These are phyloP conservation scores for Turnera subulata DNA, from an alignment of 345 rosid genomes.

Conservation along the genomic window DNA sequence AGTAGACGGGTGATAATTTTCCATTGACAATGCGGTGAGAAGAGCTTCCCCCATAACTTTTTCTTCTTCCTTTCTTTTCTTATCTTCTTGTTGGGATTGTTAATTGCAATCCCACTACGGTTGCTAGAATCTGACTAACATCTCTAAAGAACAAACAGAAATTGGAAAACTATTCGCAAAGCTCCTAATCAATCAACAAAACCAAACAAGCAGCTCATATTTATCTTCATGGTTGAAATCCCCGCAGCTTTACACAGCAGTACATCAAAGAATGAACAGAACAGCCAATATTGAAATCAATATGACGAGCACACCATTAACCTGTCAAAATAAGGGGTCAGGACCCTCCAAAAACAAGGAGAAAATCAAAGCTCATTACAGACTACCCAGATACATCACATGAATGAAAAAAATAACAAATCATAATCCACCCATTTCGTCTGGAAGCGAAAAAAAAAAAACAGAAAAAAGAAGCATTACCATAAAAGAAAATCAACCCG, in stretches of 20 bases:
- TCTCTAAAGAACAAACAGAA: not conserved
- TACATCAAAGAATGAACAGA: conserved; percentile 21
- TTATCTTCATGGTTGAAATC: conserved; percentile 48
- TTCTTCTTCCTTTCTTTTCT: conserved; percentile 10
- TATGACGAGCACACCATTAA: conserved; percentile 20
- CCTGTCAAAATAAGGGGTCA: conserved; percentile 20
- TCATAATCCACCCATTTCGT: not conserved
- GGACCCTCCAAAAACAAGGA: not conserved
- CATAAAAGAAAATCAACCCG: not conserved
- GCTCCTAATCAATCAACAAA: conserved; percentile 53
- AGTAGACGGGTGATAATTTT: conserved; percentile 92
- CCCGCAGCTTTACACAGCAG: conserved; percentile 13
- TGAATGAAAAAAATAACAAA: not conserved
- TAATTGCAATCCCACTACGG: conserved; percentile 9
- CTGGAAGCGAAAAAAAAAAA: too few species aligned
- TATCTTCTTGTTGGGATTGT: not conserved
- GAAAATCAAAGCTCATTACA: not conserved
- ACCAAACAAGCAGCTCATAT: conserved; percentile 49
- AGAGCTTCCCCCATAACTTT: conserved; percentile 54
- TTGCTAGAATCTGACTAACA: conserved; percentile 9
- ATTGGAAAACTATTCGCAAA: not conserved
- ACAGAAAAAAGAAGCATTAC: not conserved
- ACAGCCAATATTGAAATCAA: conserved; percentile 14
- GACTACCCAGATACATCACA: not conserved
- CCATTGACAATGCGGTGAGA: conserved; percentile 63